Base-by-base conservation (phyloP, 306 rosid species). In the Casuarina equisetifolia region DNA sequence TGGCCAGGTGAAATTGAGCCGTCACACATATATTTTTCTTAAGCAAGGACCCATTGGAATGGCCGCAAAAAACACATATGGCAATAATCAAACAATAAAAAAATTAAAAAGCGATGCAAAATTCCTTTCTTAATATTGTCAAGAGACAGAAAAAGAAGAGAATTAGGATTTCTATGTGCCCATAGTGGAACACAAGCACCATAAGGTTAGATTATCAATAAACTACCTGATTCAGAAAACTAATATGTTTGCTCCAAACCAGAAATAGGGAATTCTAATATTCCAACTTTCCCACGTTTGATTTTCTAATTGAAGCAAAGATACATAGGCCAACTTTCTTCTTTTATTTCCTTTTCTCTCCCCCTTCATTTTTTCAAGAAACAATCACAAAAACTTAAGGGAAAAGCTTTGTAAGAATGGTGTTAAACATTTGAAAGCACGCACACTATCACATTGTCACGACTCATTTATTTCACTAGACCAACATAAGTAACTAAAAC, bases 1-100 rank as follows among this genome's bases (percentile, higher is more conserved):
- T 58, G 64, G 39, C 64, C 64, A 58, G 36, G 64, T 58, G 64
- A 58, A 58, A 25, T 58, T 58, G 64, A 58, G 64, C 39, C 39
- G 39, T 25, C 5, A 0, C 64, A 58, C 16, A 58, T 8, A 1
- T 58, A 58, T 32, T 12, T 53, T 53, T 53, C 39, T 25, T 9
- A 20, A 25, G 16, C 39, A 9, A 58, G 64, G 3, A 25, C 64
- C 64, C 64, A 58, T 58, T 58, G 64, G 64, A 58, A 20, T 58
- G 64, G 64, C 64, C 64, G 36, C 39, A 58, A 58, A 48, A 58
- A n/a, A 53, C 17, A 58, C 25, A 58, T 9, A 8, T 20, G 13
- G 25, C 15, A 20, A 52, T 17, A 15, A 48, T 48, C 11, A 48
- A 48, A 52, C 20, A 52, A 16, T 16, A 17, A 57, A 20, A 19